phyloP scores from a whole-genome alignment of 176 grass and related monocot genomes.

The Musa schizocarpa region DNA sequence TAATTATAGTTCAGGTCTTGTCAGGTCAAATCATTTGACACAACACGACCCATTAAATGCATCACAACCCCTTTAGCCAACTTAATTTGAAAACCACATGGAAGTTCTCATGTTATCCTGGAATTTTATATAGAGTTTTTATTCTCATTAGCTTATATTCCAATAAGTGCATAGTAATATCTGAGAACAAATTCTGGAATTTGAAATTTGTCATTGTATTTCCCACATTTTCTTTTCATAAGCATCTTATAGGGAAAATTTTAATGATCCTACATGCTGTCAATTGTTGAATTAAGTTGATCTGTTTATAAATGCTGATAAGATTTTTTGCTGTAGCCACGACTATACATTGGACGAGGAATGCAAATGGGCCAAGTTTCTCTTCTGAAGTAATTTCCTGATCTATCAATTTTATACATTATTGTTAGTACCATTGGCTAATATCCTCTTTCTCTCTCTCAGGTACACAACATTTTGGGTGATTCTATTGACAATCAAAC shows the following conservation, averaged over 20 bases:
- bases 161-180: too few species aligned
- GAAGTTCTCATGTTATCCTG: too few species aligned
- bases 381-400: conserved; percentile 72
- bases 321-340: conserved; percentile 33
- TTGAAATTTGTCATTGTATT: too few species aligned
- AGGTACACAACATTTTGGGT: conserved; percentile 86
- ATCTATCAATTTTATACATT: conserved; percentile 4
- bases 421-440: conserved; percentile 25
- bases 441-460: conserved; percentile 29
- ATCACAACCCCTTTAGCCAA: too few species aligned
- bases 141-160: too few species aligned
- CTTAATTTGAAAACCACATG: too few species aligned
- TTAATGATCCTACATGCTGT: not conserved
- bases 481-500: conserved; percentile 80
- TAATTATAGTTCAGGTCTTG: too few species aligned
- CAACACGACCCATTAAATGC: too few species aligned
- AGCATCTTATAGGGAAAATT: conserved; percentile 1
- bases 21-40: too few species aligned
- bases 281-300: not conserved
- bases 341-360: conserved; percentile 72
- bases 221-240: not conserved
- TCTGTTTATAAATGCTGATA: not conserved
- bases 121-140: too few species aligned
- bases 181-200: too few species aligned
- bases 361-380: conserved; percentile 83